phyloP scores from a whole-genome alignment of 768 basidiomycete species.

The Gymnopilus junonius region DNA sequence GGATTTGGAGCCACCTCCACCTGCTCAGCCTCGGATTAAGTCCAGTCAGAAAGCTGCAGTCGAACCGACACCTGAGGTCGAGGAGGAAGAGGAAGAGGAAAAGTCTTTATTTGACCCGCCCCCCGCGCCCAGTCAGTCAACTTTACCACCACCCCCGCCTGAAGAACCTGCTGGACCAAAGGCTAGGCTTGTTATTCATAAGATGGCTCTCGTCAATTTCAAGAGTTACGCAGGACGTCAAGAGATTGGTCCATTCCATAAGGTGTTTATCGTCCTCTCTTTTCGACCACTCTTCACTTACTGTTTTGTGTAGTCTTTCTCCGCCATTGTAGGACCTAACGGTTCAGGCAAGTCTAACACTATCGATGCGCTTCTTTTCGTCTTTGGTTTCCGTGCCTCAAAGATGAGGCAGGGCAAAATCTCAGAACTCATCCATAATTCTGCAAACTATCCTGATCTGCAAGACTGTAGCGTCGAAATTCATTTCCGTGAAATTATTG shows the following conservation, averaged over 20 bases:
- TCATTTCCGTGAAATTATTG: conserved; percentile 94
- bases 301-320: conserved; percentile 77
- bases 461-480: conserved; percentile 95
- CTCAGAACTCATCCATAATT: conserved; percentile 97
- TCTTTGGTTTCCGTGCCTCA: conserved; percentile 95
- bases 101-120: conserved; percentile 49
- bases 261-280: conserved; percentile 49
- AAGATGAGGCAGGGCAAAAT: conserved; percentile 99
- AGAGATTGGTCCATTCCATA: conserved; percentile 98
- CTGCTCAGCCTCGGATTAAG: conserved; percentile 25
- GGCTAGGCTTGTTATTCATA: conserved; percentile 88
- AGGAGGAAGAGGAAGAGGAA: conserved; percentile 45
- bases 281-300: not conserved
- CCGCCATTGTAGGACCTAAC: conserved; percentile 96
- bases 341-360: conserved; percentile 99
- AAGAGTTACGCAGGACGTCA: conserved; percentile 97
- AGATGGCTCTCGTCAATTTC: conserved; percentile 92
- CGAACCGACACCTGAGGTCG: conserved; percentile 13
- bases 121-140: conserved; percentile 41
- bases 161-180: conserved; percentile 68
- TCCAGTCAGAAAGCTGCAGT: conserved; percentile 12
- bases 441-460: conserved; percentile 81
- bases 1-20: conserved; percentile 31
- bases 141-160: conserved; percentile 35
- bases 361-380: conserved; percentile 95